These are phyloP conservation scores for Juglanconis oblonga DNA, from an alignment of 2,329 filamentous ascomycete species.

Conservation along the genomic window DNA sequence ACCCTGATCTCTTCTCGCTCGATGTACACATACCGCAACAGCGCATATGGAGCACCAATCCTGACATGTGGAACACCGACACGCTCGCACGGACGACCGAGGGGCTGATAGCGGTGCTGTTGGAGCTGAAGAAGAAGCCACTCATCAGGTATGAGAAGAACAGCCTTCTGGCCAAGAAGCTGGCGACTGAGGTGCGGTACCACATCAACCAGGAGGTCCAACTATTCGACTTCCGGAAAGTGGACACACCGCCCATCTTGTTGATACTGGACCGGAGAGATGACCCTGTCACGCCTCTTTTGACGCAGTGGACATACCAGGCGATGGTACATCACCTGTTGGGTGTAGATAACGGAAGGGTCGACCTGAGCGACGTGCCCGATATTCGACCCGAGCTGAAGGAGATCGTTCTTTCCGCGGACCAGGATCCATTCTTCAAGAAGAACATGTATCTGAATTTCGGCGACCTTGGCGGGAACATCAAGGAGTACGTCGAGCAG, in stretches of 20 bases:
- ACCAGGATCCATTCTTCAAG: conserved; percentile 97
- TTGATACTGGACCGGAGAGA: conserved; percentile 88
- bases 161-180: conserved; percentile 84
- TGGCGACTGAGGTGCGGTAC: conserved; percentile 89
- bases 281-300: conserved; percentile 87
- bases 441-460: conserved; percentile 99
- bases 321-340: conserved; percentile 99
- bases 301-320: conserved; percentile 99
- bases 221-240: conserved; percentile 91
- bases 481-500: conserved; percentile 97
- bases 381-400: conserved; percentile 83
- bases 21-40: conserved; percentile 70
- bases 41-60: conserved; percentile 74
- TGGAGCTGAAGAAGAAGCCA: conserved; percentile 95
- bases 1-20: conserved; percentile 87
- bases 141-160: conserved; percentile 91
- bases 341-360: conserved; percentile 91
- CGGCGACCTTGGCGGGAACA: conserved; percentile 89
- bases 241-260: conserved; percentile 90
- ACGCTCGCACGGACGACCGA: conserved; percentile 83
- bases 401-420: conserved; percentile 92
- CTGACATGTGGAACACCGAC: conserved; percentile 90
- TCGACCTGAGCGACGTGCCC: conserved; percentile 79
- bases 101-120: conserved; percentile 76
- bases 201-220: conserved; percentile 94